These are phyloP conservation scores for Rhynchospora tenuis DNA, from an alignment of 176 grass and related monocot species.

Conservation along the genomic window DNA sequence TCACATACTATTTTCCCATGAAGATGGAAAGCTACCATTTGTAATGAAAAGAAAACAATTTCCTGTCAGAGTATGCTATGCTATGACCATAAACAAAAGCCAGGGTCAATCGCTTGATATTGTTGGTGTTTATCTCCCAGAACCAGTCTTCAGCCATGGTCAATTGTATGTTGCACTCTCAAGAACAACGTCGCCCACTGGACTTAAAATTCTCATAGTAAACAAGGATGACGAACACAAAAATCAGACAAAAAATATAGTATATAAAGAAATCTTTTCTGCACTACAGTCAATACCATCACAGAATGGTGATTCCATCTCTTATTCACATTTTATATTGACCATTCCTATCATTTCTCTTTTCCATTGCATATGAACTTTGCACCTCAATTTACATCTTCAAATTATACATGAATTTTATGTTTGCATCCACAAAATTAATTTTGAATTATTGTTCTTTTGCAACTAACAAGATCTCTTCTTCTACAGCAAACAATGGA, in stretches of 20 bases:
- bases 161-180: constrained; percentile 27
- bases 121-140: constrained; percentile 15
- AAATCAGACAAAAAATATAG: constrained; percentile 15
- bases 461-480: too few species aligned
- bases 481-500: too few species aligned
- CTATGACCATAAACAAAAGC: constrained; percentile 30
- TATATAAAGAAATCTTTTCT: neutral
- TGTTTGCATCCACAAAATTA: too few species aligned
- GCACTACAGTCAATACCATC: neutral
- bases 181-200: constrained; percentile 12
- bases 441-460: too few species aligned
- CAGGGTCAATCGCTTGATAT: constrained; percentile 1
- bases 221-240: neutral
- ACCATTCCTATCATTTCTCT: too few species aligned
- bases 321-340: too few species aligned
- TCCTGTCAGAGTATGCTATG: neutral
- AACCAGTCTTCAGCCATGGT: neutral
- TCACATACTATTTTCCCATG: too few species aligned
- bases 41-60: neutral
- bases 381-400: too few species aligned
- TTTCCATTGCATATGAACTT: too few species aligned
- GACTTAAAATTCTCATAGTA: neutral
- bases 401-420: too few species aligned
- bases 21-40: neutral
- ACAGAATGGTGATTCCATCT: too few species aligned